Percentiles rank a stretch among this genome's conserved stretches.
These are phyloP conservation scores for Pyrenophora tritici-repentis DNA, from an alignment of 2,329 filamentous ascomycete species.

Conservation along the genomic window DNA sequence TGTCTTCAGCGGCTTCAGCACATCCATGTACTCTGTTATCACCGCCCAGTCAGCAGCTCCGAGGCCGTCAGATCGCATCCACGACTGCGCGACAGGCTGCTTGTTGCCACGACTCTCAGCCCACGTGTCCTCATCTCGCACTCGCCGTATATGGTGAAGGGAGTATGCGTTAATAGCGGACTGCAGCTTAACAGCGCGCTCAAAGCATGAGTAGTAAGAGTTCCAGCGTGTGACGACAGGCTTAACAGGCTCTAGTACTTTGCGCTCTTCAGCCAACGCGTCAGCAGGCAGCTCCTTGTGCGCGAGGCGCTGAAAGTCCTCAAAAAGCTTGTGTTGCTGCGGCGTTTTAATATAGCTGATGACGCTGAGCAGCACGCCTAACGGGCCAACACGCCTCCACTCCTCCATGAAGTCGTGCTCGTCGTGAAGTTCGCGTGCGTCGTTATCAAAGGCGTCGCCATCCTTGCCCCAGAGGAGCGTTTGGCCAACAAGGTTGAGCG, in stretches of 20 bases:
- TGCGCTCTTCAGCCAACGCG: neutral
- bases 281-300: no score
- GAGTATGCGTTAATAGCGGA: no score
- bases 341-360: conserved; percentile 10
- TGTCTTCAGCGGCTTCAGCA: neutral
- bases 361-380: conserved; percentile 7
- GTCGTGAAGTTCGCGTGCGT: neutral
- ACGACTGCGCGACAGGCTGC: neutral
- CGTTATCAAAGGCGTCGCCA: neutral
- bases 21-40: conserved; percentile 1
- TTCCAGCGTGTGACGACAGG: no score
- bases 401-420: conserved; percentile 1
- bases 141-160: no score
- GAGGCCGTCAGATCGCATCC: conserved; percentile 1
- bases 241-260: neutral
- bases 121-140: no score
- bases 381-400: neutral
- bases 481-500: conserved; percentile 2
- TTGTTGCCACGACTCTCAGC: no score
- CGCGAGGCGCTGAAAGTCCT: neutral
- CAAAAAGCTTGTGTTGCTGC: no score
- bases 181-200: no score
- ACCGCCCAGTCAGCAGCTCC: conserved; percentile 1
- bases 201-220: no score
- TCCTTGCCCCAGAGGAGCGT: conserved; percentile 6